Conservation (phyloP, 768 basidiomycete genomes). For the Pulveroboletus sp. region DNA sequence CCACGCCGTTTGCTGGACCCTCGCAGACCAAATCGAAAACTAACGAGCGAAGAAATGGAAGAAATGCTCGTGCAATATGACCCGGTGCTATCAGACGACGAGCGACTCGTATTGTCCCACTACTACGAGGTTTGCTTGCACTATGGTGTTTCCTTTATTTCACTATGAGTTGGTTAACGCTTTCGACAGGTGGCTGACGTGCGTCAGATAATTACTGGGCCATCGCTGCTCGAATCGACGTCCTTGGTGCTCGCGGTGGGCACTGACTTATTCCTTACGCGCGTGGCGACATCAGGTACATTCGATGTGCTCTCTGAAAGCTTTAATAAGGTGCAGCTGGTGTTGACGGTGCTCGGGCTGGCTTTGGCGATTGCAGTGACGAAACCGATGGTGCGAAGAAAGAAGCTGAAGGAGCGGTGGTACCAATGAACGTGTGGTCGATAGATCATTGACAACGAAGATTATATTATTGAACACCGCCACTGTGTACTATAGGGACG, state of each 20-base stretch:
- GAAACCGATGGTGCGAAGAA: conserved; percentile 74
- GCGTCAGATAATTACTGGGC: conserved; percentile 67
- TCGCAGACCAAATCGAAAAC: conserved; percentile 72
- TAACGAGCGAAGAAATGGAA: conserved; percentile 72
- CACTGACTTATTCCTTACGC: conserved; percentile 83
- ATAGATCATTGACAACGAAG: background rate
- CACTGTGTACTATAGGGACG: conserved; percentile 5
- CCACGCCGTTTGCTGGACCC: conserved; percentile 76
- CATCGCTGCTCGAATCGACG: conserved; percentile 87
- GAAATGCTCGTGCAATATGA: conserved; percentile 87
- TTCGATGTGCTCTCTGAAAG: conserved; percentile 90
- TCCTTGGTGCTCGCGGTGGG: conserved; percentile 85
- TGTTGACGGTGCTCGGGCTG: conserved; percentile 73
- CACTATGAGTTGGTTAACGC: background rate
- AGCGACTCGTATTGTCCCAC: conserved; percentile 52
- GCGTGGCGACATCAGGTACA: conserved; percentile 80
- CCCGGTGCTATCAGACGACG: conserved; percentile 68
- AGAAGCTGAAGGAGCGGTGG: conserved; percentile 67
- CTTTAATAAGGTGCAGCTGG: conserved; percentile 91
- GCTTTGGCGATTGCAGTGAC: conserved; percentile 72
- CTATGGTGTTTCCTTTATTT: conserved; percentile 18
- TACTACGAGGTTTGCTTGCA: conserved; percentile 41
- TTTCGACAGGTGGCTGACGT: conserved; percentile 57
- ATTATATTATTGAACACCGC: conserved; percentile 7
- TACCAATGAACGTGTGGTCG: conserved; percentile 33